A percentile compares a stretch with the other conserved stretches of the same genome.
These are phyloP conservation scores for Stagonosporopsis tanaceti DNA, from an alignment of 2,329 filamentous ascomycete genomes.

Conservation along the genomic window DNA sequence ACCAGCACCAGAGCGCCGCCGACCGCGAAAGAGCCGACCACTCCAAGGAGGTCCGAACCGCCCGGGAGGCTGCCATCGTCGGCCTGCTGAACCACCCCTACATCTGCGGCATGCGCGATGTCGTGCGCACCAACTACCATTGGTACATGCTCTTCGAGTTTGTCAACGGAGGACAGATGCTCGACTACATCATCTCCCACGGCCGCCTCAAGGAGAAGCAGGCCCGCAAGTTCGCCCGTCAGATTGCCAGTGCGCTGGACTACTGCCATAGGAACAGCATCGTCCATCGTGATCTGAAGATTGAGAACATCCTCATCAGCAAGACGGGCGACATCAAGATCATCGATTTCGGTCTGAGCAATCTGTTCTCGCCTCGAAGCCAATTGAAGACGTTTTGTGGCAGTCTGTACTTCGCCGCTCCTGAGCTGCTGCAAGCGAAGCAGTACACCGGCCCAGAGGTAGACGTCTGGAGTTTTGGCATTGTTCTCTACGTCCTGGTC, in stretches of 20 bases:
- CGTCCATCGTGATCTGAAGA: slow-evolving; percentile 96
- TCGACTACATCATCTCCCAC: slow-evolving; percentile 99
- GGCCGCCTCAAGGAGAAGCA: slow-evolving; percentile 98
- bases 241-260: slow-evolving; percentile 95
- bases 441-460: slow-evolving; percentile 97
- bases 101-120: slow-evolving; percentile 94
- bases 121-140: slow-evolving; percentile 94
- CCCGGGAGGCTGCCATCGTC: slow-evolving; percentile 94
- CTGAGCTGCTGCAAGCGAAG: slow-evolving; percentile 89
- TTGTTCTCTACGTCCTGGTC: slow-evolving; percentile 95
- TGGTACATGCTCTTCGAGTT: slow-evolving; percentile 99
- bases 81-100: slow-evolving; percentile 93
- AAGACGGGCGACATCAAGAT: slow-evolving; percentile 99
- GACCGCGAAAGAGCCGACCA: slow-evolving; percentile 91
- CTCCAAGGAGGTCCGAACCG: slow-evolving; percentile 94
- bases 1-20: slow-evolving; percentile 76
- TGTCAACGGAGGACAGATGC: slow-evolving; percentile 98
- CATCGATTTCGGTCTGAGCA: slow-evolving; percentile 97
- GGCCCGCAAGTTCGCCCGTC: slow-evolving; percentile 94
- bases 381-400: slow-evolving; percentile 97
- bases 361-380: slow-evolving; percentile 85
- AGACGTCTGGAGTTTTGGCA: slow-evolving; percentile 98
- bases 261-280: slow-evolving; percentile 99
- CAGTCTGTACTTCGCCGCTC: slow-evolving; percentile 96
- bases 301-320: slow-evolving; percentile 98